Conservation (phyloP, 495 filamentous ascomycete species). For the Xylaria nigripes region DNA sequence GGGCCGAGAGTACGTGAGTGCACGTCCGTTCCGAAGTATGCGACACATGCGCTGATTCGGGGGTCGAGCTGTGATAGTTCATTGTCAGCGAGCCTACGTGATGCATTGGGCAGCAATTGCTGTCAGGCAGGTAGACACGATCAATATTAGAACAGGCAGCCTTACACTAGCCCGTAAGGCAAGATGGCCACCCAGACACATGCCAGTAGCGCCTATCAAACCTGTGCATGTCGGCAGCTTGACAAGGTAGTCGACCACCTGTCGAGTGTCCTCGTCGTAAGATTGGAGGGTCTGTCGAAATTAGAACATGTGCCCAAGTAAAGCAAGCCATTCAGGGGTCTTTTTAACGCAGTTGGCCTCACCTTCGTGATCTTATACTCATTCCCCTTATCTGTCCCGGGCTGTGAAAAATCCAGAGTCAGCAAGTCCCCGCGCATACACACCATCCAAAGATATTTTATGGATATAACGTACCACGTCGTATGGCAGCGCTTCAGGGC, state of each 20-base stretch:
- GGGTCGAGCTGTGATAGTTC: slow-evolving; percentile 47
- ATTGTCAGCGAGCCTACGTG: not conserved
- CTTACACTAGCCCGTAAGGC: slow-evolving; percentile 66
- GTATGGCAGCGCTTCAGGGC: slow-evolving; percentile 76
- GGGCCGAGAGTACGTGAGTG: slow-evolving; percentile 67
- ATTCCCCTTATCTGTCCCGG: slow-evolving; percentile 83
- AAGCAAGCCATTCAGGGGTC: slow-evolving; percentile 2
- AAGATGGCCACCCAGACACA: slow-evolving; percentile 93
- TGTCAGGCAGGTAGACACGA: not conserved
- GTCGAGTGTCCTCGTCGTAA: slow-evolving; percentile 78
- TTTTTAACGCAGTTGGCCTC: not conserved
- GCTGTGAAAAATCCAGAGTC: slow-evolving; percentile 17
- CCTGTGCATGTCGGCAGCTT: slow-evolving; percentile 75
- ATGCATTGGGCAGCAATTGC: not conserved
- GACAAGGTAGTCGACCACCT: slow-evolving; percentile 67
- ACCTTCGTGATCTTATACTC: slow-evolving; percentile 76
- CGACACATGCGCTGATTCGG: slow-evolving; percentile 65
- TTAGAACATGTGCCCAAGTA: not conserved
- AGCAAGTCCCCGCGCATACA: not conserved
- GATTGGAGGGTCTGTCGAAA: slow-evolving; percentile 60
- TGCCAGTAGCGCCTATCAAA: slow-evolving; percentile 77
- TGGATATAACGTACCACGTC: slow-evolving; percentile 41
- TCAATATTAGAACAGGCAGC: not conserved
- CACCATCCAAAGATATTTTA: not conserved
- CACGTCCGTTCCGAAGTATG: slow-evolving; percentile 92